A percentile compares a stretch with the other conserved stretches of the same genome.
phyloP scores from a whole-genome alignment of 2,329 filamentous ascomycete genomes.

The Calonectria pseudoturangicola region DNA sequence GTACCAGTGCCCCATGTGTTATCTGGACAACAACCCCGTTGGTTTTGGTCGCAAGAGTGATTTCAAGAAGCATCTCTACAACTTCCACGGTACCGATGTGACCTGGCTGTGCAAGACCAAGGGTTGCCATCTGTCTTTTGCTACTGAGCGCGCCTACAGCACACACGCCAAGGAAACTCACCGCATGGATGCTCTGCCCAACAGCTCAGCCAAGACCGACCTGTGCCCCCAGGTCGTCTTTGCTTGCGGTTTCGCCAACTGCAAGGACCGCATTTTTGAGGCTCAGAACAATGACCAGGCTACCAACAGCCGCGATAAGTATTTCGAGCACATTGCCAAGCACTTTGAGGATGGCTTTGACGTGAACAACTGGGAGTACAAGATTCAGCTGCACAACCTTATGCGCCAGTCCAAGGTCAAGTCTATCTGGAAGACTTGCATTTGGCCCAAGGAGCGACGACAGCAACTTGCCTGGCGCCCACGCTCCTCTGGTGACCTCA shows the following conservation, averaged over 20 bases:
- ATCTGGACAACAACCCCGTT: constrained; percentile 66
- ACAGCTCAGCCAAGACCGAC: constrained; percentile 64
- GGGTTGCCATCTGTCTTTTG: constrained; percentile 65
- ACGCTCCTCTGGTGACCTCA: constrained; percentile 65
- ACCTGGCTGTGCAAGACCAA: constrained; percentile 66
- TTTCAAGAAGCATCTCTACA: constrained; percentile 70
- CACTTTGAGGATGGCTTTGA: constrained; percentile 67
- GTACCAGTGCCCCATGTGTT: constrained; percentile 68
- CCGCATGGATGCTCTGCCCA: constrained; percentile 63
- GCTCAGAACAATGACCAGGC: constrained; percentile 61
- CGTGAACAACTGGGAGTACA: constrained; percentile 66
- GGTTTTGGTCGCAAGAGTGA: constrained; percentile 68
- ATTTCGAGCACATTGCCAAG: constrained; percentile 68
- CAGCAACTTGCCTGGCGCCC: constrained; percentile 63
- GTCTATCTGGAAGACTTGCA: constrained; percentile 66
- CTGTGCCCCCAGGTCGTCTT: constrained; percentile 67
- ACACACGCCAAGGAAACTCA: constrained; percentile 66
- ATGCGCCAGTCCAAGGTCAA: constrained; percentile 66
- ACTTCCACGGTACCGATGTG: constrained; percentile 66
- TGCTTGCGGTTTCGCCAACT: constrained; percentile 64
- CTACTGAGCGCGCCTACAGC: constrained; percentile 67
- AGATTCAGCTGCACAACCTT: constrained; percentile 65
- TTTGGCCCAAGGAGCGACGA: constrained; percentile 67
- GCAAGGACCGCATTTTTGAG: constrained; percentile 66
- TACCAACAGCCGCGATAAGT: constrained; percentile 62